Conservation (phyloP, 352 stramenopile species). For the Phytophthora litchii region DNA sequence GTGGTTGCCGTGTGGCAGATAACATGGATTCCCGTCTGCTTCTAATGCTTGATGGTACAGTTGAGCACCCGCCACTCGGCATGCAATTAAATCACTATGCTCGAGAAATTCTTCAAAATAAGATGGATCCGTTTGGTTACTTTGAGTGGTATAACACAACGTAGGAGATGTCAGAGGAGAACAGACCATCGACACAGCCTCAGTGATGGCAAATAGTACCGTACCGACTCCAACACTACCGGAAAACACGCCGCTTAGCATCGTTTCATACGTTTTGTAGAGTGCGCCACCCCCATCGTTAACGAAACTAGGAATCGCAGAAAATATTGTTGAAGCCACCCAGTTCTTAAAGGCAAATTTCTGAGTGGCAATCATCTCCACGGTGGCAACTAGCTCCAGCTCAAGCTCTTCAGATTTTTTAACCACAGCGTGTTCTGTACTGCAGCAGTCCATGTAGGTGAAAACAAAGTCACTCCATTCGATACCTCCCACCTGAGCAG, state of each 20-base stretch:
- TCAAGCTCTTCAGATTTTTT: slow-evolving; percentile 39
- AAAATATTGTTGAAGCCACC: slow-evolving; percentile 53
- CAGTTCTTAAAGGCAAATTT: slow-evolving; percentile 74
- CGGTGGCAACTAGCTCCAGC: slow-evolving; percentile 36
- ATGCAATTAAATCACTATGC: slow-evolving; percentile 44
- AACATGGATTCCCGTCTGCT: slow-evolving; percentile 30
- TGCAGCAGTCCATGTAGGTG: slow-evolving; percentile 43
- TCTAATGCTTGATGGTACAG: slow-evolving; percentile 22
- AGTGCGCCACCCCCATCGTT: not conserved
- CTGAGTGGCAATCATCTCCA: slow-evolving; percentile 43
- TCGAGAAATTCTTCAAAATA: slow-evolving; percentile 54
- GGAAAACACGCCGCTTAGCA: slow-evolving; percentile 45
- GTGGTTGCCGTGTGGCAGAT: slow-evolving; percentile 15
- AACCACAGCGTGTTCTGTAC: slow-evolving; percentile 15
- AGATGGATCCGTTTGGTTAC: slow-evolving; percentile 7
- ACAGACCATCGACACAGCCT: slow-evolving; percentile 37
- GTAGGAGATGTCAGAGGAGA: not conserved
- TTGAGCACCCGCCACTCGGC: slow-evolving; percentile 36
- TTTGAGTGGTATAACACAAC: not conserved
- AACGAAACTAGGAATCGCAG: slow-evolving; percentile 32
- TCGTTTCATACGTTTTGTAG: slow-evolving; percentile 37
- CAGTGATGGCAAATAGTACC: slow-evolving; percentile 59
- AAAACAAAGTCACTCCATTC: slow-evolving; percentile 86
- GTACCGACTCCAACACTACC: slow-evolving; percentile 56
- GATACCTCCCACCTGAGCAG: slow-evolving; percentile 47